Percentiles rank a stretch among this genome's conserved stretches.
Evolutionary conservation across 345 rosid species (phyloP).

Genomic region (Durio zibethinus): DNA sequence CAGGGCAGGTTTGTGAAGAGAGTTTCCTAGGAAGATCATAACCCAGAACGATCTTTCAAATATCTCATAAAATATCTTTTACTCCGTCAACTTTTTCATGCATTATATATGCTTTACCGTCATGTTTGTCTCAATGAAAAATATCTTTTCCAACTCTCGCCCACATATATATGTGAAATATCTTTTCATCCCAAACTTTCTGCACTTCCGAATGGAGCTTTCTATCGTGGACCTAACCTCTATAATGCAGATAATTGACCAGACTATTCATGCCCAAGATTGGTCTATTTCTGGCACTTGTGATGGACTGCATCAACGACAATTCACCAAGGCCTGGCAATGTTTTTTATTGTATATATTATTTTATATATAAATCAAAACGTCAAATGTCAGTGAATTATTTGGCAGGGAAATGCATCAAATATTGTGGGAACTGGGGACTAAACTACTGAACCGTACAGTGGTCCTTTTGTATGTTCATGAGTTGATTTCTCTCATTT

Average conservation of each 20-base stretch:
- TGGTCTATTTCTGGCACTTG: slow-evolving; percentile 13
- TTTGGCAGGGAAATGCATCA: not conserved
- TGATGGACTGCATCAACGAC: not conserved
- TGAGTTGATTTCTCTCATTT: not conserved
- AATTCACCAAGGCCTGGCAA: not conserved
- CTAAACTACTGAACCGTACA: not conserved
- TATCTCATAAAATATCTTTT: slow-evolving; percentile 15
- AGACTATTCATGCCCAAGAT: not conserved
- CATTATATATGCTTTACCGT: not conserved
- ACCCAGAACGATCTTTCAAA: not conserved
- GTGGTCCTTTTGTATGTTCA: not conserved
- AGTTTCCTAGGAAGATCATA: slow-evolving; percentile 13
- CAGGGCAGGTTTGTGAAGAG: slow-evolving; percentile 25
- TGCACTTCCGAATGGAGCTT: not conserved
- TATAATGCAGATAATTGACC: not conserved
- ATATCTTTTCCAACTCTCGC: not conserved
- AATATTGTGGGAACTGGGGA: not conserved
- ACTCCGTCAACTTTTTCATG: not conserved
- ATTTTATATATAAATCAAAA: not conserved
- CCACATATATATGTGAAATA: not conserved
- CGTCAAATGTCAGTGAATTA: not conserved
- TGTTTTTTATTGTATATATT: not conserved
- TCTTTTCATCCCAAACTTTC: not conserved
- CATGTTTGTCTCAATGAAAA: not conserved
- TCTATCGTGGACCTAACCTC: slow-evolving; percentile 6